phyloP scores from a whole-genome alignment of 345 rosid genomes.

The Hevea brasiliensis region DNA sequence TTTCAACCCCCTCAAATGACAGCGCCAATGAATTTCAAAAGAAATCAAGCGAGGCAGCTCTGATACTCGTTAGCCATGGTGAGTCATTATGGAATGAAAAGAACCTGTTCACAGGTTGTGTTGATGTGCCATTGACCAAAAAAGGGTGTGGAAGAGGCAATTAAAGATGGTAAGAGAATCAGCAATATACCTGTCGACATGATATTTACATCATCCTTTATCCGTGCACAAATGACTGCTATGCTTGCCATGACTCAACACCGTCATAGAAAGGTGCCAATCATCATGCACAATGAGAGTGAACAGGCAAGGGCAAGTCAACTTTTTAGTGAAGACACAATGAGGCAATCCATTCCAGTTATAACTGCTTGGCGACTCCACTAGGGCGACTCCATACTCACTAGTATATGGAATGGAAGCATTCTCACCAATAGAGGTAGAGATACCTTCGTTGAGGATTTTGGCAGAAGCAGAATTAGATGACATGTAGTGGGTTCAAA shows the following conservation, averaged over 20 bases:
- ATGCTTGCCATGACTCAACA: constrained; percentile 99
- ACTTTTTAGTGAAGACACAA: constrained; percentile 83
- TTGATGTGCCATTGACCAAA: constrained; percentile 91
- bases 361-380: constrained; percentile 91
- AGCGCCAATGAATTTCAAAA: constrained; percentile 38
- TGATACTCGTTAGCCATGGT: constrained; percentile 92
- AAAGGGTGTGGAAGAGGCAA: constrained; percentile 93
- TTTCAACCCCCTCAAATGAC: constrained; percentile 52
- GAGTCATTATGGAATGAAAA: constrained; percentile 98
- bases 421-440: no score
- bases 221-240: constrained; percentile 99
- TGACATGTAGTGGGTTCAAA: no score
- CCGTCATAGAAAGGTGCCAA: constrained; percentile 91
- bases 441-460: no score
- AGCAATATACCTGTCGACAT: constrained; percentile 92
- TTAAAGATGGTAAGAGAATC: constrained; percentile 95
- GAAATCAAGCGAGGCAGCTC: constrained; percentile 80
- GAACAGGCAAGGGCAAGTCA: constrained; percentile 74
- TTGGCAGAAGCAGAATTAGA: no score
- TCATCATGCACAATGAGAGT: constrained; percentile 67
- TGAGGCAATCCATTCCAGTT: constrained; percentile 81
- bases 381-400: no score
- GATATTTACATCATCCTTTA: constrained; percentile 84
- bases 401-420: no score
- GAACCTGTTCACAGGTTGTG: constrained; percentile 97